A percentile compares a stretch with the other conserved stretches of the same genome.
phyloP scores from a whole-genome alignment of 2,329 filamentous ascomycete genomes.

The Elsinoe arachidis region DNA sequence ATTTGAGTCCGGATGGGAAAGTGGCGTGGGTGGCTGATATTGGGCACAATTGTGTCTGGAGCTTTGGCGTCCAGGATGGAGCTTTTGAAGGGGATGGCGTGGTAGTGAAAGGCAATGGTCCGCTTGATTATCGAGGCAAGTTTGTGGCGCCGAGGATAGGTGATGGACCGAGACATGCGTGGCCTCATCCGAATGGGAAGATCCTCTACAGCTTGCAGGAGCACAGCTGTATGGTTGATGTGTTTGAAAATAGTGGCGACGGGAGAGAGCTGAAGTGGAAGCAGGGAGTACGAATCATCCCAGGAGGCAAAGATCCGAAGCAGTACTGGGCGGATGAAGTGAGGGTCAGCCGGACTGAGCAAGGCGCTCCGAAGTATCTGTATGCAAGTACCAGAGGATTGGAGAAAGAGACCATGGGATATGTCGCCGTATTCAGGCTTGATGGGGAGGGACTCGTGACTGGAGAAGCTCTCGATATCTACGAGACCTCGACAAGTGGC shows the following conservation, averaged over 20 bases:
- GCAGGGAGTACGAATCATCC: conserved; percentile 25
- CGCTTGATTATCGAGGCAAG: neutral
- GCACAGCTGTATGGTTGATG: conserved; percentile 30
- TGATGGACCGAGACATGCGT: conserved; percentile 29
- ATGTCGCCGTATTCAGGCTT: conserved; percentile 10
- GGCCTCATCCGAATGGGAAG: conserved; percentile 28
- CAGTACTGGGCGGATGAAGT: conserved; percentile 31
- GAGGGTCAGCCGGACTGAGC: conserved; percentile 23
- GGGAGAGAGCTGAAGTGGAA: conserved; percentile 23
- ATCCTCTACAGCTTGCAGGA: conserved; percentile 29
- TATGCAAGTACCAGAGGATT: conserved; percentile 29
- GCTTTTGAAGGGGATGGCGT: conserved; percentile 14
- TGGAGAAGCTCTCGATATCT: conserved; percentile 25
- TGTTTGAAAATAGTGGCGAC: conserved; percentile 23
- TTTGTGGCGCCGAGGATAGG: conserved; percentile 17
- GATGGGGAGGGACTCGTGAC: conserved; percentile 21
- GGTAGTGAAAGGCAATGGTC: conserved; percentile 15
- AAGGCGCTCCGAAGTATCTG: conserved; percentile 22
- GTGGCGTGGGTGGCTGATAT: conserved; percentile 28
- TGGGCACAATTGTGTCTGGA: conserved; percentile 30
- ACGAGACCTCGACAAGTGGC: conserved; percentile 28
- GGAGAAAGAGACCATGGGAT: conserved; percentile 18
- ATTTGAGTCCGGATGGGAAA: conserved; percentile 25
- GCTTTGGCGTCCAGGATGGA: conserved; percentile 21
- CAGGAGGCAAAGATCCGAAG: conserved; percentile 24